These are phyloP conservation scores for Pleomassaria siparia DNA, from an alignment of 2,329 filamentous ascomycete species.

Conservation along the genomic window DNA sequence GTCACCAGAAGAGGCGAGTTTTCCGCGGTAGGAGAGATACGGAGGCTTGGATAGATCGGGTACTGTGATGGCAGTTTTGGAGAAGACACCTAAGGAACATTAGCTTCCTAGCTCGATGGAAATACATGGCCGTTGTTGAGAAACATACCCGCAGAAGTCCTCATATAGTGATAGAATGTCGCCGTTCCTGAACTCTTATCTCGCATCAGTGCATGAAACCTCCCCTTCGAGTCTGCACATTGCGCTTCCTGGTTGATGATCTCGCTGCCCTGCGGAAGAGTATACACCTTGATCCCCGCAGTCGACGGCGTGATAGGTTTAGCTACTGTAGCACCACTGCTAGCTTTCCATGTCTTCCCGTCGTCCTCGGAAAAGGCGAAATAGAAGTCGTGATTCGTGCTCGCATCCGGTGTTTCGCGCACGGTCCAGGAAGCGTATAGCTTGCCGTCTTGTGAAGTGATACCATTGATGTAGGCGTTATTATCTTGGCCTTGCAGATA, in stretches of 20 bases:
- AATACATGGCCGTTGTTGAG: neutral
- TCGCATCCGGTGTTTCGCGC: slow-evolving; percentile 50
- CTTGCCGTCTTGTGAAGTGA: slow-evolving; percentile 39
- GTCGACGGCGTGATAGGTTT: slow-evolving; percentile 47
- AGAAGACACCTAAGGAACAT: slow-evolving; percentile 15
- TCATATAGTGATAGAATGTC: slow-evolving; percentile 37
- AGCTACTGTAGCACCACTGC: slow-evolving; percentile 40
- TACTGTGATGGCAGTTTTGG: slow-evolving; percentile 33
- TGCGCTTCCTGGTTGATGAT: slow-evolving; percentile 57
- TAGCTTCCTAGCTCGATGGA: neutral
- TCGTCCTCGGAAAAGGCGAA: slow-evolving; percentile 52
- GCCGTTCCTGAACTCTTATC: slow-evolving; percentile 39
- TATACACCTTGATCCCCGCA: slow-evolving; percentile 48
- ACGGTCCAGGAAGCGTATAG: slow-evolving; percentile 55
- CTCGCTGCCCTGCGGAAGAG: slow-evolving; percentile 50
- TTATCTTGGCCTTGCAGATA: slow-evolving; percentile 50
- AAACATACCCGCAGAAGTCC: slow-evolving; percentile 22
- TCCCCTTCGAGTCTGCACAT: slow-evolving; percentile 48
- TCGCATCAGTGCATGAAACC: slow-evolving; percentile 54
- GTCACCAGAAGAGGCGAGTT: slow-evolving; percentile 30
- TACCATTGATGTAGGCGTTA: slow-evolving; percentile 57
- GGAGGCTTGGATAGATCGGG: slow-evolving; percentile 32
- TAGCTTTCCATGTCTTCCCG: slow-evolving; percentile 49
- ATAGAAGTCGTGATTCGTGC: slow-evolving; percentile 55
- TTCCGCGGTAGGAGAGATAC: slow-evolving; percentile 36